phyloP scores from a whole-genome alignment of 2,329 filamentous ascomycete species.

The Parascedosporium putredinis region DNA sequence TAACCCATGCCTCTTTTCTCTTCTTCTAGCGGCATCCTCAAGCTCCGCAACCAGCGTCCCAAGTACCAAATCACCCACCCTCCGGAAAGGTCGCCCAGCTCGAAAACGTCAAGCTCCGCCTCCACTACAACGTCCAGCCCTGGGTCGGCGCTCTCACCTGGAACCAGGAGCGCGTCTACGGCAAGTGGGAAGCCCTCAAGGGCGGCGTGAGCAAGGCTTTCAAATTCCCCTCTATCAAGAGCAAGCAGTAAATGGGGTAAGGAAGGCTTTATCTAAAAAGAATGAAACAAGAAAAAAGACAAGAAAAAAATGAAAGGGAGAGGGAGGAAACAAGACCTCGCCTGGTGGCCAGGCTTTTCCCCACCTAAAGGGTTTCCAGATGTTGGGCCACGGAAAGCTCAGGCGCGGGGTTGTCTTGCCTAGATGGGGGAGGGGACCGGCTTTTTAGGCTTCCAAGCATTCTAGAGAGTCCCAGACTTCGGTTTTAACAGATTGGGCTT shows the following conservation, averaged over 20 bases:
- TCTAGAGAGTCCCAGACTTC: too few relatives aligned
- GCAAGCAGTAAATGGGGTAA: constrained; percentile 28
- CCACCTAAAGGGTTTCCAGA: too few relatives aligned
- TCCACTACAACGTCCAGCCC: constrained; percentile 96
- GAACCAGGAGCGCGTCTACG: constrained; percentile 50
- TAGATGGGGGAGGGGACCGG: too few relatives aligned
- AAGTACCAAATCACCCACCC: constrained; percentile 98
- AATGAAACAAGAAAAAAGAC: constrained; percentile 17
- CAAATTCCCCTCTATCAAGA: constrained; percentile 54
- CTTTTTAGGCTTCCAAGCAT: neutral
- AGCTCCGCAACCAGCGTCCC: constrained; percentile 73
- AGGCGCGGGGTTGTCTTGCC: too few relatives aligned
- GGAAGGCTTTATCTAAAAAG: constrained; percentile 12
- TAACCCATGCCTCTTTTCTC: too few relatives aligned
- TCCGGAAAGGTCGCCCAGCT: constrained; percentile 65
- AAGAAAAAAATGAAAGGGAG: constrained; percentile 4
- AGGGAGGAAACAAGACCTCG: too few relatives aligned
- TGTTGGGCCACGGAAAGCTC: too few relatives aligned
- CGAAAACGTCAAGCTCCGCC: constrained; percentile 62
- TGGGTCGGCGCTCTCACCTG: constrained; percentile 88
- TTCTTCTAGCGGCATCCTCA: constrained; percentile 53
- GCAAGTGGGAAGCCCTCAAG: constrained; percentile 54
- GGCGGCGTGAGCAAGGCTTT: constrained; percentile 58
- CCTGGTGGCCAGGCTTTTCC: too few relatives aligned
- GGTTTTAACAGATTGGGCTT: too few relatives aligned